Conservation (phyloP, 1,284 basidiomycete genomes). For the Naganishia sp. region DNA sequence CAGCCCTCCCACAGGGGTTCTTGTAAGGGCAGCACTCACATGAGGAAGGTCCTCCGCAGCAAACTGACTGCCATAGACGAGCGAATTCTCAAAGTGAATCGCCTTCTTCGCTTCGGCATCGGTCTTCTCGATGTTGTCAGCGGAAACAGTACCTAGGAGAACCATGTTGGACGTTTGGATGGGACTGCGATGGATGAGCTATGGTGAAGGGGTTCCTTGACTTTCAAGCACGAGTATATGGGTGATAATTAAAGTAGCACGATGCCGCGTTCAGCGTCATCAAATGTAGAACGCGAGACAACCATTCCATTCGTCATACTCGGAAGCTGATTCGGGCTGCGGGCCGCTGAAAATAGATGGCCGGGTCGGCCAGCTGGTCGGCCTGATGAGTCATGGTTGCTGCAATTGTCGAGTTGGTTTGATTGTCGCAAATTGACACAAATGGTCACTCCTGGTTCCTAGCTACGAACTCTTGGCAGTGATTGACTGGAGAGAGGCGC, state of each 20-base stretch:
- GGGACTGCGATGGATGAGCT: neutral
- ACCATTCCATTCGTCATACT: neutral
- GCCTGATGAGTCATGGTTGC: too few relatives aligned
- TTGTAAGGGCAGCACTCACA: slow-evolving; percentile 19
- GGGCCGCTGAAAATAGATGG: too few relatives aligned
- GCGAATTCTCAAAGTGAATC: slow-evolving; percentile 36
- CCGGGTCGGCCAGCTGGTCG: too few relatives aligned
- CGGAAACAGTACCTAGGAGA: slow-evolving; percentile 28
- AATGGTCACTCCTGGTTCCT: too few relatives aligned
- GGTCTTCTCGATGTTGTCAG: slow-evolving; percentile 5
- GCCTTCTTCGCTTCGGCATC: slow-evolving; percentile 16
- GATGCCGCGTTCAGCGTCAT: neutral
- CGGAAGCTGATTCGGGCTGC: too few relatives aligned
- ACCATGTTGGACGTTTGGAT: slow-evolving; percentile 11
- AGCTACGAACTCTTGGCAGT: too few relatives aligned
- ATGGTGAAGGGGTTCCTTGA: too few relatives aligned
- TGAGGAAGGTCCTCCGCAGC: slow-evolving; percentile 37
- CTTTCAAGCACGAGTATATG: too few relatives aligned
- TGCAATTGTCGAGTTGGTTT: too few relatives aligned
- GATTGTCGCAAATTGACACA: too few relatives aligned
- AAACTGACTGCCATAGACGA: slow-evolving; percentile 44
- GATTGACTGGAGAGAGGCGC: too few relatives aligned
- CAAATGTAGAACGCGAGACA: neutral
- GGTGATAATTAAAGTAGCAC: too few relatives aligned
- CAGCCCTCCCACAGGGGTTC: neutral